Percentiles rank a stretch among this genome's conserved stretches.
Conservation (phyloP, 2,329 filamentous ascomycete species). For the Fusarium humuli region DNA sequence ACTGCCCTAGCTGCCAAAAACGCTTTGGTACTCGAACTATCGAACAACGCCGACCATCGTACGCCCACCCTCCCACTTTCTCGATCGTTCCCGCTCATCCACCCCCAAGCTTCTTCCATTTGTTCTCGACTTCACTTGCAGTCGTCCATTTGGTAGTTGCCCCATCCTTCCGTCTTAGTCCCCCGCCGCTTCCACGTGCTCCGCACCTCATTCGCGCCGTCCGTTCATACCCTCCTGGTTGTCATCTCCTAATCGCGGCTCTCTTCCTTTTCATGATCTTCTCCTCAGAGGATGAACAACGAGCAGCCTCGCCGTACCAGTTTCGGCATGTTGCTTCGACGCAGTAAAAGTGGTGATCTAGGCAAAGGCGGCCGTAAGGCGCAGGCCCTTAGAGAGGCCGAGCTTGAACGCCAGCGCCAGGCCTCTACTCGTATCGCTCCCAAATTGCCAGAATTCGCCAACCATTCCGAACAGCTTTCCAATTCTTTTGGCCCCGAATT, state of each 20-base stretch:
- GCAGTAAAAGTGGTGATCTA: conserved; percentile 75
- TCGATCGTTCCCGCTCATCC: conserved; percentile 30
- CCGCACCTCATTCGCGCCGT: conserved; percentile 37
- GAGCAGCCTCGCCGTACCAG: conserved; percentile 54
- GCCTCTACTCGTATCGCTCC: conserved; percentile 61
- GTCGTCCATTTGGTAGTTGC: conserved; percentile 22
- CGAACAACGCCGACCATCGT: conserved; percentile 22
- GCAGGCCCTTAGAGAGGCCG: conserved; percentile 64
- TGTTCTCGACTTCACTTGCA: conserved; percentile 34
- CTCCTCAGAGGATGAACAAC: conserved; percentile 48
- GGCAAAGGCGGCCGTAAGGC: conserved; percentile 70
- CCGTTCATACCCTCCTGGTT: conserved; percentile 36
- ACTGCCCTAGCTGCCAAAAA: conserved; percentile 17
- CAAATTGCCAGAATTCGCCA: conserved; percentile 65
- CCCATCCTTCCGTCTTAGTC: conserved; percentile 29
- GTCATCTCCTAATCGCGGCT: conserved; percentile 34
- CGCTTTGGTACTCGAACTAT: conserved; percentile 22
- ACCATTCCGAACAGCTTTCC: conserved; percentile 59
- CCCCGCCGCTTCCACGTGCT: conserved; percentile 41
- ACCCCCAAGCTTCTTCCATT: conserved; percentile 23
- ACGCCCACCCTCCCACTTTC: conserved; percentile 25
- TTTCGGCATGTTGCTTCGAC: conserved; percentile 72
- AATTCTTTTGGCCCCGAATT: conserved; percentile 64
- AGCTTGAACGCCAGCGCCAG: conserved; percentile 64
- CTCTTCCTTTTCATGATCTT: conserved; percentile 44